A percentile compares a stretch with the other conserved stretches of the same genome.
Evolutionary conservation across 495 filamentous ascomycete genomes (phyloP).

Genomic region (Tirmania nivea): DNA sequence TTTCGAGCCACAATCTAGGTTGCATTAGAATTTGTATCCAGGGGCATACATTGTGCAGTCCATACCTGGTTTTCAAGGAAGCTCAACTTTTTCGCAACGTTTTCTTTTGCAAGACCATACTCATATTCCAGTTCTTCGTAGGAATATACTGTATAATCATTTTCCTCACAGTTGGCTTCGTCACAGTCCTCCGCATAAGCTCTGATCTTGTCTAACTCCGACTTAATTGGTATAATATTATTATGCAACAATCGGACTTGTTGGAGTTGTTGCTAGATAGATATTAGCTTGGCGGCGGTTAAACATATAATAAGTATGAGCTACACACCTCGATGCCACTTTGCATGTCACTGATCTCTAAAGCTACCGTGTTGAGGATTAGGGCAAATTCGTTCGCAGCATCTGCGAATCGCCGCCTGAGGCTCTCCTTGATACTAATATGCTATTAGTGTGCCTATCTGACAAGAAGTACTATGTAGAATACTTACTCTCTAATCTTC

Average conservation of each 20-base stretch:
- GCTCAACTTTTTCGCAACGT: conserved; percentile 79
- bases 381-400: conserved; percentile 94
- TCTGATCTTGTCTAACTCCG: conserved; percentile 41
- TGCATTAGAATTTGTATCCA: not conserved
- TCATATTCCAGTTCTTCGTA: conserved; percentile 93
- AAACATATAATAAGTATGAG: not conserved
- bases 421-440: conserved; percentile 65
- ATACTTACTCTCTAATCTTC: conserved; percentile 66
- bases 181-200: conserved; percentile 69
- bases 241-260: conserved; percentile 63
- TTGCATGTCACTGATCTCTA: conserved; percentile 82
- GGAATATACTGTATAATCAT: conserved; percentile 94
- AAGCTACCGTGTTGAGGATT: conserved; percentile 75
- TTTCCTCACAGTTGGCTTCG: conserved; percentile 96
- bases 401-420: conserved; percentile 82
- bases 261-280: conserved; percentile 40
- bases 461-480: not conserved
- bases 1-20: conserved; percentile 58
- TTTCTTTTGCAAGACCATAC: conserved; percentile 67
- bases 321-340: conserved; percentile 58
- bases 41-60: no score
- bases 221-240: conserved; percentile 67
- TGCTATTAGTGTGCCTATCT: conserved; percentile 5
- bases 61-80: conserved; percentile 83
- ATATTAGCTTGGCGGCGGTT: conserved; percentile 6